Base-by-base conservation (phyloP, 1,284 basidiomycete genomes). In the Sanghuangporus sanghuang region DNA sequence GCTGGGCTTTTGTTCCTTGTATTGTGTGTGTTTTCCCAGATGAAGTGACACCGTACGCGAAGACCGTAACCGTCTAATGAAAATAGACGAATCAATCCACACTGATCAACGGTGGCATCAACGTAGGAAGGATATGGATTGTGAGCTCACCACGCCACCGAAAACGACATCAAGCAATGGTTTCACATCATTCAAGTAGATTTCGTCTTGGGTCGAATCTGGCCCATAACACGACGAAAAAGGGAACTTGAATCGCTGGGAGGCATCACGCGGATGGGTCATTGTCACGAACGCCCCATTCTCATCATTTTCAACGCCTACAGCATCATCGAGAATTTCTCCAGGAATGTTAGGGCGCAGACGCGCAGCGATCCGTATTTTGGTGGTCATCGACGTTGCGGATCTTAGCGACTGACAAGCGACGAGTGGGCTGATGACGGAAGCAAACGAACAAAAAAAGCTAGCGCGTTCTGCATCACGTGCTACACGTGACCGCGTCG, bases 21-120 rank as follows among this genome's bases (percentile, higher is more conserved):
- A 95, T 94, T 0, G 92, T 94, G 73, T 92, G 85, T 0, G 90
- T 91, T 77, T 92, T 92, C 16, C 90, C 90, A 12, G 89, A 90
- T 3, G 87, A 90, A 6, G 90, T 92, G 16, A 92, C 90, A 7
- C 90, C 90, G 72, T 92, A 92, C 0, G 90, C 89, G 67, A 92
- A 92, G 23, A 92, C 84, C 6, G 90, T 91, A 3, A 90, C 87
- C 0, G 87, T 90, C 87, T 91, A 3, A 11, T 23, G 21, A 48
- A 1, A 16, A 27, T 21, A 18, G 50, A 40, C 27, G 65, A 55
- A 40, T 39, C 42, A 54, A 38, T 38, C 9, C 35, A 58, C 18
- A 40, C 11, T 50, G n/a, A 27, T 32, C 36, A 39, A 42, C 48
- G 35, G 38, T 12, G 50, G 36, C 21, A 36, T 32, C 27, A 32